Percentiles rank a stretch among this genome's conserved stretches.
Evolutionary conservation across 2,329 filamentous ascomycete genomes (phyloP).

Genomic region (Trichoderma sp.): DNA sequence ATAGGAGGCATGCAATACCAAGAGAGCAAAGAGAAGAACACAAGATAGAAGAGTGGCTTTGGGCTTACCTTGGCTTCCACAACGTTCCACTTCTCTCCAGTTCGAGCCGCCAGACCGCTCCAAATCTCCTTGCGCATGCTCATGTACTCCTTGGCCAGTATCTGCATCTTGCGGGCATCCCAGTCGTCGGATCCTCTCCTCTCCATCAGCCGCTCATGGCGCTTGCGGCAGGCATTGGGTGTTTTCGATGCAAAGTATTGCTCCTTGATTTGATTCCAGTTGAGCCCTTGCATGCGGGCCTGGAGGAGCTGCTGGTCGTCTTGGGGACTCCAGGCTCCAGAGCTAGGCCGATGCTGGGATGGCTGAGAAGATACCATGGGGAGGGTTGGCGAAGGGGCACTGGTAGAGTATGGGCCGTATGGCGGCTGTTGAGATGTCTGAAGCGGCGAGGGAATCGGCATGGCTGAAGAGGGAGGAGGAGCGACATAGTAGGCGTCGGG

Average conservation of each 20-base stretch:
- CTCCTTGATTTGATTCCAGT: conserved; percentile 79
- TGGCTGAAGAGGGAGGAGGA: conserved; percentile 17
- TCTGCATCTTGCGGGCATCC: conserved; percentile 74
- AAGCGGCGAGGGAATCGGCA: conserved; percentile 22
- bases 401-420: conserved; percentile 45
- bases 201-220: conserved; percentile 82
- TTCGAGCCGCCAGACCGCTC: conserved; percentile 68
- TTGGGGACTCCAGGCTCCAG: conserved; percentile 69
- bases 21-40: not conserved
- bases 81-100: conserved; percentile 82
- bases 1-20: not conserved
- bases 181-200: conserved; percentile 74
- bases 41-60: not conserved
- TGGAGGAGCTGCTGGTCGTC: conserved; percentile 74
- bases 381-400: conserved; percentile 38
- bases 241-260: conserved; percentile 77
- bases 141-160: conserved; percentile 77
- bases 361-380: conserved; percentile 47
- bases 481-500: conserved; percentile 45
- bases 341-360: conserved; percentile 58
- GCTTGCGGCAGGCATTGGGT: conserved; percentile 83
- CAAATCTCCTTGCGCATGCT: conserved; percentile 79
- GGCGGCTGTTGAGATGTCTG: conserved; percentile 24
- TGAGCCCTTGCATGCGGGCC: conserved; percentile 73
- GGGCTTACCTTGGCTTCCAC: conserved; percentile 61